Evolutionary conservation across 2,329 filamentous ascomycete species (phyloP).

Genomic region (Fusarium anguioides): DNA sequence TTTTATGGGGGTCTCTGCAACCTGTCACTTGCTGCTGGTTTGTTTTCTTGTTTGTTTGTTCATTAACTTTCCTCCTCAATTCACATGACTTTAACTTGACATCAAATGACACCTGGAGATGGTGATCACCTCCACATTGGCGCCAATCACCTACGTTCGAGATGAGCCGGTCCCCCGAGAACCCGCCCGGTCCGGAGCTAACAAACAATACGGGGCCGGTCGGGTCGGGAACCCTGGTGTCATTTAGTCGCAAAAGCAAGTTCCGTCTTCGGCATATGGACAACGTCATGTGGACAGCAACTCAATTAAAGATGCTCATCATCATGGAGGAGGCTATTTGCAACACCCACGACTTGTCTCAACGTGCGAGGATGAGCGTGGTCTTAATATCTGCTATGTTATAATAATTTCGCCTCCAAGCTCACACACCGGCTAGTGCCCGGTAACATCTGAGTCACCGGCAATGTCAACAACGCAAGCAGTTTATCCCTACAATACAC

Average conservation of each 20-base stretch:
- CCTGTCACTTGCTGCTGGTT: too few species aligned
- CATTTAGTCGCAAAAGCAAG: slow-evolving; percentile 4
- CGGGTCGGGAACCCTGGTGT: slow-evolving; percentile 23
- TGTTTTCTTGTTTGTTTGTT: slow-evolving; percentile 4
- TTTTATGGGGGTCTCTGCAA: too few species aligned
- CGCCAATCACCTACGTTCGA: slow-evolving; percentile 29
- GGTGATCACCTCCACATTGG: slow-evolving; percentile 5
- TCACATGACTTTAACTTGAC: slow-evolving; percentile 16
- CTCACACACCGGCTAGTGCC: neutral
- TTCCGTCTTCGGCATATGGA: neutral
- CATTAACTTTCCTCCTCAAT: slow-evolving; percentile 39
- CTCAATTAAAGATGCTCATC: neutral
- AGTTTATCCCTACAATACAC: neutral
- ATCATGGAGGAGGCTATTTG: neutral
- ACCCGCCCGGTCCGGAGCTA: slow-evolving; percentile 29
- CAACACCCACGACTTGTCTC: neutral
- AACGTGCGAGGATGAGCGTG: neutral
- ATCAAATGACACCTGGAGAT: slow-evolving; percentile 19
- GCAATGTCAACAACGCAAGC: neutral
- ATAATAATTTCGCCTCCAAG: neutral
- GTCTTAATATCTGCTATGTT: neutral
- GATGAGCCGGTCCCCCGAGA: slow-evolving; percentile 27
- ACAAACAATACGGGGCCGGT: slow-evolving; percentile 18
- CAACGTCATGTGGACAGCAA: neutral
- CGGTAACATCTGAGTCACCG: neutral